These are phyloP conservation scores for Cyclocybe aegerita DNA, from an alignment of 768 basidiomycete genomes.

Conservation along the genomic window DNA sequence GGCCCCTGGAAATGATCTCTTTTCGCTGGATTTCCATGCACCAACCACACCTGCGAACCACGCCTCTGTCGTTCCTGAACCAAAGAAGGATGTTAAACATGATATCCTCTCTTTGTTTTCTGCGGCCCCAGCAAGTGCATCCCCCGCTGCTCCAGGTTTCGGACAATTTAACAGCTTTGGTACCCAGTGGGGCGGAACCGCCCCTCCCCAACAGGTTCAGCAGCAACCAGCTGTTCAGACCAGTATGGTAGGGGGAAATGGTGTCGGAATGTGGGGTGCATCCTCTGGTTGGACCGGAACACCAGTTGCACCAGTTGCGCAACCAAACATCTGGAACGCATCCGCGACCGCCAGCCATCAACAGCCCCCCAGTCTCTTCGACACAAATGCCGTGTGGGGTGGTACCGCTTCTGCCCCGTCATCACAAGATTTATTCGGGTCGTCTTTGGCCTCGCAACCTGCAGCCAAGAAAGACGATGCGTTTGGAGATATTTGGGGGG, in stretches of 20 bases:
- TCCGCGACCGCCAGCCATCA: constrained; percentile 26
- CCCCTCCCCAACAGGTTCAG: constrained; percentile 15
- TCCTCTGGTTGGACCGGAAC: constrained; percentile 60
- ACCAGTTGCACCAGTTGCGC: constrained; percentile 27
- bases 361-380: constrained; percentile 38
- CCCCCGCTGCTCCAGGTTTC: constrained; percentile 30
- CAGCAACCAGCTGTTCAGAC: constrained; percentile 27
- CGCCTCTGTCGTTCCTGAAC: constrained; percentile 26
- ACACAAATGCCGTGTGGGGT: constrained; percentile 65
- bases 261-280: constrained; percentile 64
- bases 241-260: constrained; percentile 55
- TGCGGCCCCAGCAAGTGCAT: constrained; percentile 35
- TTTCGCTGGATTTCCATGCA: constrained; percentile 83
- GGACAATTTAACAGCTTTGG: constrained; percentile 33
- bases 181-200: constrained; percentile 27
- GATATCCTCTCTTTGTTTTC: constrained; percentile 87
- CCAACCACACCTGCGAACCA: constrained; percentile 38
- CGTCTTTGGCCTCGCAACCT: constrained; percentile 29
- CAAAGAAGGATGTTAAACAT: constrained; percentile 75
- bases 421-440: constrained; percentile 32
- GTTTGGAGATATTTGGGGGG: constrained; percentile 84
- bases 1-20: constrained; percentile 60
- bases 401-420: constrained; percentile 17
- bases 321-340: constrained; percentile 39
- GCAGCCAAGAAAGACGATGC: constrained; percentile 68